Evolutionary conservation across 2,329 filamentous ascomycete genomes (phyloP).

Genomic region (Tolypocladium guangdongense): DNA sequence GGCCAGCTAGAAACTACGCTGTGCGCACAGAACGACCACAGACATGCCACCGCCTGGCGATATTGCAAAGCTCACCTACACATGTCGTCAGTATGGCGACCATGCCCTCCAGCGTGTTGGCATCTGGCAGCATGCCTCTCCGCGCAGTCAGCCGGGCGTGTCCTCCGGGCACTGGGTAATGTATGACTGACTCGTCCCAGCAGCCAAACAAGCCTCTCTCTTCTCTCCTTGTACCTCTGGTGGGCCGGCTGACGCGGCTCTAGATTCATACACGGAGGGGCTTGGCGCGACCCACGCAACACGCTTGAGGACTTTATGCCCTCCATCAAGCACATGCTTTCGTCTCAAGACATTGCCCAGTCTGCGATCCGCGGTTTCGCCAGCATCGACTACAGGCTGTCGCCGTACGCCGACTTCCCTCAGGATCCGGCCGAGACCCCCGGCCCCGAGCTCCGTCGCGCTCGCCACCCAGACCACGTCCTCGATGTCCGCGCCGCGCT

Average conservation of each 20-base stretch:
- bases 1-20: not conserved
- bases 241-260: conserved; percentile 5
- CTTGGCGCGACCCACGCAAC: conserved; percentile 48
- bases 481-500: conserved; percentile 44
- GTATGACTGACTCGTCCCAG: conserved; percentile 13
- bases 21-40: not conserved
- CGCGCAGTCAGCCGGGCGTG: conserved; percentile 2
- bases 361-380: conserved; percentile 47
- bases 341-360: conserved; percentile 11
- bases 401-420: conserved; percentile 35
- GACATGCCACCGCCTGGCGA: not conserved
- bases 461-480: conserved; percentile 48
- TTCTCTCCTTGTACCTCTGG: not conserved
- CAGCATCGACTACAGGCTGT: conserved; percentile 53
- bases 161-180: conserved; percentile 23
- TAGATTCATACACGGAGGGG: conserved; percentile 51
- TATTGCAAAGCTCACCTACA: conserved; percentile 13
- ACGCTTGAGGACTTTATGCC: conserved; percentile 33
- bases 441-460: conserved; percentile 26
- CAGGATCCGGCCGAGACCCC: conserved; percentile 18
- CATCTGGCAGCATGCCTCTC: conserved; percentile 28
- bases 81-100: conserved; percentile 25
- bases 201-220: not conserved
- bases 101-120: conserved; percentile 33
- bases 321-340: conserved; percentile 30